Base-by-base conservation (phyloP, 2,329 filamentous ascomycete species). In the Acephala macrosclerotiorum region DNA sequence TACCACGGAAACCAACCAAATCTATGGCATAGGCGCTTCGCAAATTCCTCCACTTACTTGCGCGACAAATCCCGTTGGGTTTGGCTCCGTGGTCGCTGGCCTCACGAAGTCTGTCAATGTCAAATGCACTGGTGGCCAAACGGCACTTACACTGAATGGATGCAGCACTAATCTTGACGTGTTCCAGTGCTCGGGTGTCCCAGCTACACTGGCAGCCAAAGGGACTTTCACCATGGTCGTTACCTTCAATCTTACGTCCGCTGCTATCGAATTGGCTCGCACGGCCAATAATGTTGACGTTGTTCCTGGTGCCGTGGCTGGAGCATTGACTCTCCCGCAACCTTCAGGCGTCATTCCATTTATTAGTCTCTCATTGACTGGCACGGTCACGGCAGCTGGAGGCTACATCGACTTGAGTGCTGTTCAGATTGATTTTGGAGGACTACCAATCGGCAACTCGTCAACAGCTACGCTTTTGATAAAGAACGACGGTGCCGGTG, bases 371-470 rank as follows among this genome's bases (percentile, higher is more conserved):
- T 29, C 20, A 12, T 18, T 60, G 40, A 60, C 58, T 33, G 58
- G 38, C 7, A 60, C 38, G 3, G 22, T 60, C 12, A 45, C 20
- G 12, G 58, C 58, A 22, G 18, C 58, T 38, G 58, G 38, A 29
- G 58, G 58, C n/a, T 60, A 47, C 38, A 45, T 60, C 20, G 58
- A 60, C 33, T 35, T 60, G 8, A 60, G 58, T 26, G 40, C 58
- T 8, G 58, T 60, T 16, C 40, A 60, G 22, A 12, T 60, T n/a
- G 58, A 60, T 20, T 60, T 60, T 33, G 40, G 20, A 14, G 40
- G 58, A 33, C 38, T 60, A 2, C 9, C 40, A 22, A 45, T 60
- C 14, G 58, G 58, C 22, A 60, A 20, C 40, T 47, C 40, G 12
- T 47, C 36, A 29, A 47, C 58, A 5, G 20, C 36, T 1, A 47